Base-by-base conservation (phyloP, 2,329 filamentous ascomycete genomes). In the Fusarium mangiferae region DNA sequence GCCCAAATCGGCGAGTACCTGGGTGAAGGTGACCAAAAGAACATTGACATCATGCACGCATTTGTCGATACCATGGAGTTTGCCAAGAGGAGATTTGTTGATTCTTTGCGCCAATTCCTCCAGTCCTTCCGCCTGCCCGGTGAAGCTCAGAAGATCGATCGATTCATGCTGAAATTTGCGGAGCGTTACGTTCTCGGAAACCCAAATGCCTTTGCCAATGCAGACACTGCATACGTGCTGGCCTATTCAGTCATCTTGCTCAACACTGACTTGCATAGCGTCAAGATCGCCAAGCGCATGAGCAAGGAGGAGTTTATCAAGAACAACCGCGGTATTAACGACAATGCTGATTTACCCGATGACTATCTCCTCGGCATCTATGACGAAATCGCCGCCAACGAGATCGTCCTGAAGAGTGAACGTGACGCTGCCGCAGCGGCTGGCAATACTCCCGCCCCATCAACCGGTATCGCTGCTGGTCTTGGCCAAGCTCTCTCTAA, bases 121-220 rank as follows among this genome's bases (percentile, higher is more conserved):
- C 96, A 99, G 81, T 93, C 94, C 35, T 99, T 99, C 86, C 93
- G 96, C 72, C 86, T 99, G 20, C 96, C 96, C 1, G 96, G 96
- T 69, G 96, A 99, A 83, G 95, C 95, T 0, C 96, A 99, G 81
- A 99, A 99, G 85, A 99, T 99, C 75, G 96, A 99, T 90, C 94
- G 96, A 54, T 97, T 98, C 84, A 98, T 99, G 96, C 86, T 99
- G 75, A 99, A 99, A 82, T 99, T 98, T 83, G 96, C 96, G 15
- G 96, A 98, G 82, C 92, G 96, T 68, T 99, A 99, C 81, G 93
- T 97, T 58, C 93, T 92, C 68, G 95, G 95, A 36, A 99, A 99
- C 77, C 96, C 96, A 1, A 98, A 98, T 79, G 96, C 96, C 3
- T 99, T 98, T 82, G 96, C 96, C 41, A 99, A 98, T 79, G 97